Percentiles rank a stretch among this genome's conserved stretches.
Evolutionary conservation across 176 grass and related monocot species (phyloP).

Genomic region (Aegilops tauschii): DNA sequence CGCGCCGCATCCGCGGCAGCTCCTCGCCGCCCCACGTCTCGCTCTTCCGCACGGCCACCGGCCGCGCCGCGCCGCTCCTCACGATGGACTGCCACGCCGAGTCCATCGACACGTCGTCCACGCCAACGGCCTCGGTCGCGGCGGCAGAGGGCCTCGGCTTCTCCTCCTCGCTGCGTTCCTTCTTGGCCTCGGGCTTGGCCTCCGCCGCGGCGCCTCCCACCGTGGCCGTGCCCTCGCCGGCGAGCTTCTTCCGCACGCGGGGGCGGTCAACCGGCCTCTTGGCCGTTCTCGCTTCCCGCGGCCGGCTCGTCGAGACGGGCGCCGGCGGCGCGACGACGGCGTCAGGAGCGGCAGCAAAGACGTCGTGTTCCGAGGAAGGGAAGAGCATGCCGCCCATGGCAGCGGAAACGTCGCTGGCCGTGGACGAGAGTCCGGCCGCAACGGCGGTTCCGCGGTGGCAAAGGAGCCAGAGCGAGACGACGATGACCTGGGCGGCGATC

Average conservation of each 20-base stretch:
- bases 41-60: slow-evolving; percentile 57
- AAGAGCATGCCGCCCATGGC: slow-evolving; percentile 3
- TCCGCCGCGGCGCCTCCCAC: too few relatives aligned
- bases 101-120: slow-evolving; percentile 35
- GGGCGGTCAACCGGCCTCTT: slow-evolving; percentile 11
- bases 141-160: neutral
- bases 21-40: slow-evolving; percentile 58
- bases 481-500: slow-evolving; percentile 53
- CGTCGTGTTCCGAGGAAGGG: neutral
- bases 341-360: neutral
- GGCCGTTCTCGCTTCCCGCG: neutral
- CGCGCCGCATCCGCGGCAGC: slow-evolving; percentile 29
- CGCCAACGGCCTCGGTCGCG: neutral
- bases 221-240: neutral
- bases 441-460: neutral
- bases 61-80: slow-evolving; percentile 22
- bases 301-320: neutral
- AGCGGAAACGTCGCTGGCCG: neutral
- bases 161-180: neutral
- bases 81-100: slow-evolving; percentile 48
- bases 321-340: too few relatives aligned
- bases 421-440: neutral
- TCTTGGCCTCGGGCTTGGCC: neutral
- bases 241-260: slow-evolving; percentile 12
- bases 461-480: slow-evolving; percentile 41